phyloP scores from a whole-genome alignment of 495 filamentous ascomycete species.

The Tuber magnatum region DNA sequence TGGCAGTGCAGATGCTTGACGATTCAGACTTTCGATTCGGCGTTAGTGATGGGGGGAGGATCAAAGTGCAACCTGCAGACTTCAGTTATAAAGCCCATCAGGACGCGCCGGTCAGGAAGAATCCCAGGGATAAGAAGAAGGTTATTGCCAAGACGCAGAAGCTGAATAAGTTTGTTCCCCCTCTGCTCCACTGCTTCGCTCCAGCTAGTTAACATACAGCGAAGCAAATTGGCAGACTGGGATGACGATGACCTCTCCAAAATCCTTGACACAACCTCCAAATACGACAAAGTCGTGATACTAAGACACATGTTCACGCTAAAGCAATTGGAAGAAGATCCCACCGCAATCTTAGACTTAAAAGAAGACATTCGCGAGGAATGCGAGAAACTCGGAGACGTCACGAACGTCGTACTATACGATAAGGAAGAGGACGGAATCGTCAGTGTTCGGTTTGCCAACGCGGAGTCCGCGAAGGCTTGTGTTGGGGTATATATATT shows the following conservation, averaged over 20 bases:
- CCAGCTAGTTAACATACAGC: constrained; percentile 16
- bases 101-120: constrained; percentile 51
- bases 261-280: constrained; percentile 51
- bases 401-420: constrained; percentile 85
- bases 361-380: constrained; percentile 90
- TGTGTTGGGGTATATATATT: constrained; percentile 56
- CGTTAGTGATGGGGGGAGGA: constrained; percentile 52
- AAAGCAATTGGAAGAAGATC: constrained; percentile 73
- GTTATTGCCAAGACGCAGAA: constrained; percentile 83
- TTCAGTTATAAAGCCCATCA: constrained; percentile 70
- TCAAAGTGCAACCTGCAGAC: constrained; percentile 79
- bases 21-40: constrained; percentile 76
- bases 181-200: background rate
- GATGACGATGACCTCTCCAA: constrained; percentile 69
- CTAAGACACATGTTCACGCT: constrained; percentile 94
- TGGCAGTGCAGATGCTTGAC: constrained; percentile 87
- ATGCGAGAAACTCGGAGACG: constrained; percentile 74
- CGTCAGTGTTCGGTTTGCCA: constrained; percentile 69
- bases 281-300: constrained; percentile 73
- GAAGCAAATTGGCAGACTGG: constrained; percentile 85
- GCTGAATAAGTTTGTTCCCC: constrained; percentile 53
- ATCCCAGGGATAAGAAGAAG: constrained; percentile 67
- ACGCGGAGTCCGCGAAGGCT: constrained; percentile 59
- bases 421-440: constrained; percentile 84
- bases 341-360: constrained; percentile 75